phyloP scores from a whole-genome alignment of 73 alveolate species.

The Uronychia setigera region DNA sequence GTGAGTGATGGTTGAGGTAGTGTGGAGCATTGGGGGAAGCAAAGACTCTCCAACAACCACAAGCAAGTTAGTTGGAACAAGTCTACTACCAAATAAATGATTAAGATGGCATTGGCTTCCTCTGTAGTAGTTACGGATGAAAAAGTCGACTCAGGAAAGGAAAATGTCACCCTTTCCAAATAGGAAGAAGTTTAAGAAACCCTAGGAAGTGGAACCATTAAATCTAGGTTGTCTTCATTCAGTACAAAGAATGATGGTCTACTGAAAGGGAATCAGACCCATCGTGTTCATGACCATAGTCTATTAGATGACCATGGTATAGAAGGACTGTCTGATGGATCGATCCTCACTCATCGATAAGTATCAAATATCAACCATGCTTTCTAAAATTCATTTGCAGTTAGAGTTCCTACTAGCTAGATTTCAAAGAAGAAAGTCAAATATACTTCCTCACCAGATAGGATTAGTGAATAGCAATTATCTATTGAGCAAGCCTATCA shows the following conservation, averaged over 20 bases:
- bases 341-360: not conserved
- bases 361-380: not conserved
- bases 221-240: not conserved
- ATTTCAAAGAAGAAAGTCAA: too few relatives aligned
- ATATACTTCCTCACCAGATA: too few relatives aligned
- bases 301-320: not conserved
- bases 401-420: not conserved
- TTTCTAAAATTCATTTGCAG: not conserved
- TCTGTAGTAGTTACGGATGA: not conserved
- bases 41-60: not conserved
- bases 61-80: not conserved
- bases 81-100: not conserved
- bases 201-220: not conserved
- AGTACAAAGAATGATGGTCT: not conserved
- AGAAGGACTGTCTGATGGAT: not conserved
- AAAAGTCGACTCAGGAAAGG: not conserved
- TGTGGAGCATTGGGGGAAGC: not conserved
- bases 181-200: not conserved
- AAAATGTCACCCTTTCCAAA: not conserved
- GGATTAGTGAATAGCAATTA: too few relatives aligned
- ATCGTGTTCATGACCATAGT: not conserved
- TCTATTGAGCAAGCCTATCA: too few relatives aligned
- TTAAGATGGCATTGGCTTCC: not conserved
- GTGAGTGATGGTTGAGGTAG: constrained; percentile 4
- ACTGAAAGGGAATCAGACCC: not conserved